Base-by-base conservation (phyloP, 2,329 filamentous ascomycete genomes). In the Claviceps monticola region DNA sequence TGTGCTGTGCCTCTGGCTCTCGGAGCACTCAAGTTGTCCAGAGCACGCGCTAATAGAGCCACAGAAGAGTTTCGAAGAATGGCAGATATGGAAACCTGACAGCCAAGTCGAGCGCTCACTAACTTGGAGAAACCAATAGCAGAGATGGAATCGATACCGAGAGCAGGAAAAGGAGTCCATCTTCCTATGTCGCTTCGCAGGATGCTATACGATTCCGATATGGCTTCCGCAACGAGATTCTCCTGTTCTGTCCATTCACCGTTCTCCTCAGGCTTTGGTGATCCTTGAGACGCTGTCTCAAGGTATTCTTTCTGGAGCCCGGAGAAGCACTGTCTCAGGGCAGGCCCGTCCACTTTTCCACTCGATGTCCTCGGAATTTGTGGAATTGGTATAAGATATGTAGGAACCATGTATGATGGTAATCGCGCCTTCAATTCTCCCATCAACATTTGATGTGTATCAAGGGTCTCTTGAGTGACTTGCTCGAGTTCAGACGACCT, bases 121-220 rank as follows among this genome's bases (percentile, higher is more conserved):
- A 65, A 61, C 51, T 74, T 79, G 0, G 84, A 78, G 8, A 94
- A 66, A 0, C 76, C 69, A 56, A 95, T 94, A 0, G 86, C 87
- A 7, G 83, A 85, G 26, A 95, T 80, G 0, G 89, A 95, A 62
- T 95, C 88, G 5, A 96, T 65, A 0, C 90, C 90, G 2, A 95
- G 65, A n/a, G 76, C 79, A 51, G 84, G 82, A 54, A 95, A 84
- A 0, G 88, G 88, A 0, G 81, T 83, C 68, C 82, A 82, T 36
- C 78, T 76, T 9, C 66, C 69, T 39, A 95, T 71, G 0, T 71
- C 66, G 1, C 63, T 58, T 3, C 61, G 52, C 0, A 75, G 60
- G 1, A 79, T 61, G 0, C 67, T 61, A 1, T 83, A 70, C 0
- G 74, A 67, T 5, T 71, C 58, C 0, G 77, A 69, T 6, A 94